phyloP scores from a whole-genome alignment of 2,329 filamentous ascomycete species.

The Colletotrichum trifolii region DNA sequence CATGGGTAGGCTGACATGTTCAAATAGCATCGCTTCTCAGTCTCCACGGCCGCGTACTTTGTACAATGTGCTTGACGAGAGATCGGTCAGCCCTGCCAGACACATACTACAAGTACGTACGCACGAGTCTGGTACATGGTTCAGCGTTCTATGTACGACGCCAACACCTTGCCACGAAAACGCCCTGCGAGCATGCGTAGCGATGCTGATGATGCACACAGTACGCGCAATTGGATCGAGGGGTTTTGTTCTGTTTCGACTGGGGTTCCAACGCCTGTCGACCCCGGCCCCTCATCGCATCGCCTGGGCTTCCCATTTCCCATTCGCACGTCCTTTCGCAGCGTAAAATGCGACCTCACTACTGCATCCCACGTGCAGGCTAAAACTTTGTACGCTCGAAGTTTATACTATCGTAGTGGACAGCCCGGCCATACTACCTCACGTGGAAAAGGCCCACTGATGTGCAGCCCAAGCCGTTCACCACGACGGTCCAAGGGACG shows the following conservation, averaged over 20 bases:
- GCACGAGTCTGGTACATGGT: too few relatives aligned
- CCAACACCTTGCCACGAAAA: too few relatives aligned
- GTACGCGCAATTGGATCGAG: conserved; percentile 12
- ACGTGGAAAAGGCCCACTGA: conserved; percentile 38
- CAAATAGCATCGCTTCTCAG: too few relatives aligned
- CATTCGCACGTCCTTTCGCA: conserved; percentile 30
- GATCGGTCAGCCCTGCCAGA: too few relatives aligned
- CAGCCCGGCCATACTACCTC: conserved; percentile 32
- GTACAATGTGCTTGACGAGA: too few relatives aligned
- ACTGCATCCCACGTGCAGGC: conserved; percentile 30
- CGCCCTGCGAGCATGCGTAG: too few relatives aligned
- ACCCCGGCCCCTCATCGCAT: conserved; percentile 28
- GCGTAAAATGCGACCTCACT: conserved; percentile 27
- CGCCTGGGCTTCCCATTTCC: not conserved
- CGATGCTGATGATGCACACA: too few relatives aligned
- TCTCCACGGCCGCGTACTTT: too few relatives aligned
- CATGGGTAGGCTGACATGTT: too few relatives aligned
- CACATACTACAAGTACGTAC: too few relatives aligned
- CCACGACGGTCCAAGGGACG: conserved; percentile 4
- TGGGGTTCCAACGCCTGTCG: conserved; percentile 18
- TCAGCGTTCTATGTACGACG: too few relatives aligned
- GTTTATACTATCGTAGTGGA: not conserved
- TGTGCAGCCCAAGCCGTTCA: conserved; percentile 35
- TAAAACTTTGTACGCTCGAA: conserved; percentile 36
- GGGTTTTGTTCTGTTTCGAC: not conserved